Percentiles rank a stretch among this genome's conserved stretches.
phyloP scores from a whole-genome alignment of 352 stramenopile species.

The Phytophthora fragariae region DNA sequence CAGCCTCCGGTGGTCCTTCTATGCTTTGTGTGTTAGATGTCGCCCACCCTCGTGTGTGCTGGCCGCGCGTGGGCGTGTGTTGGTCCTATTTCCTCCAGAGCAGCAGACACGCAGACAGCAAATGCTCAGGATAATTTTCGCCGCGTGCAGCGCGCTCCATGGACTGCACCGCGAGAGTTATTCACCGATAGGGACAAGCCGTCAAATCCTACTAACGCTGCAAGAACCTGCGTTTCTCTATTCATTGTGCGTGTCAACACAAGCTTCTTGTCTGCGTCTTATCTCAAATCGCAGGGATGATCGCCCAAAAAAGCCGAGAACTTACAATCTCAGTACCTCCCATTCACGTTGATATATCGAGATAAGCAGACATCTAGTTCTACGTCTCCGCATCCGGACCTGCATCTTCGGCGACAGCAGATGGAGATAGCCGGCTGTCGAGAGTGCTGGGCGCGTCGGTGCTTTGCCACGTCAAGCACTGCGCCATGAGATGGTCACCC shows the following conservation, averaged over 20 bases:
- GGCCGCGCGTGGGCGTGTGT: too few species aligned
- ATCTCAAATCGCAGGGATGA: too few species aligned
- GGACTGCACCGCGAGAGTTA: constrained; percentile 9
- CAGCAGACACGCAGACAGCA: constrained; percentile 27
- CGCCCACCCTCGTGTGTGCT: too few species aligned
- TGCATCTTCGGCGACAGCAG: constrained; percentile 37
- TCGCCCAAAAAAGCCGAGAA: too few species aligned
- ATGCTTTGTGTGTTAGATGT: too few species aligned
- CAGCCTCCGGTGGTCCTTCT: too few species aligned
- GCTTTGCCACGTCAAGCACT: constrained; percentile 21
- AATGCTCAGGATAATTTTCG: constrained; percentile 32
- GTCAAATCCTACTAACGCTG: too few species aligned
- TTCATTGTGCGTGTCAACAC: not conserved
- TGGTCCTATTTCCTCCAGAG: too few species aligned
- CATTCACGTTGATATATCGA: constrained; percentile 22
- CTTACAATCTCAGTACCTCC: constrained; percentile 4
- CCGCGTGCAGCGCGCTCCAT: constrained; percentile 26
- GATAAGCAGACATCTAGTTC: not conserved
- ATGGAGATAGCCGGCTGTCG: constrained; percentile 28
- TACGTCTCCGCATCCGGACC: constrained; percentile 27
- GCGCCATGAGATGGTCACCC: constrained; percentile 36
- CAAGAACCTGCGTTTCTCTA: constrained; percentile 20
- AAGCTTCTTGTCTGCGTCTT: too few species aligned
- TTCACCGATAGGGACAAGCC: constrained; percentile 13
- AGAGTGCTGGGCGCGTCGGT: constrained; percentile 23